Conservation (phyloP, 768 basidiomycete species). For the Peribolospora baueri region DNA sequence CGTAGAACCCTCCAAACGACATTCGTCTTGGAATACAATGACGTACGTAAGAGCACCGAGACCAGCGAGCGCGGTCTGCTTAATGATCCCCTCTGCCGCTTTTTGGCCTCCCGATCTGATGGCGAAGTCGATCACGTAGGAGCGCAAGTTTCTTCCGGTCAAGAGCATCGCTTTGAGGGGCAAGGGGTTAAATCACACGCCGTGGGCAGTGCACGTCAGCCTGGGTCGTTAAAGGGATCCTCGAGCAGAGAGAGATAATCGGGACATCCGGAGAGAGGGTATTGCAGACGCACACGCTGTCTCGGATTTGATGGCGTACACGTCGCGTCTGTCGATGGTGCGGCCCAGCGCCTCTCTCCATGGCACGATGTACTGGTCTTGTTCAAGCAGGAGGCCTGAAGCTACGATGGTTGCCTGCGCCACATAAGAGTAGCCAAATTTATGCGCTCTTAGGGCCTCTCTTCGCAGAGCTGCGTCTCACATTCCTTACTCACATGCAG, state of each 20-base stretch:
- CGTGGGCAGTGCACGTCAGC: background rate
- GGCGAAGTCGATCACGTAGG: conserved; percentile 5
- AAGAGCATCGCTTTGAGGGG: conserved; percentile 15
- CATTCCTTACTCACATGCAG: conserved; percentile 1
- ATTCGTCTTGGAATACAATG: background rate
- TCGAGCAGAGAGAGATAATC: conserved; percentile 1
- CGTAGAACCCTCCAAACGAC: background rate
- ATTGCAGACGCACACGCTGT: conserved; percentile 16
- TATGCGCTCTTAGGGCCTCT: background rate
- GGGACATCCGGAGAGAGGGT: conserved; percentile 6
- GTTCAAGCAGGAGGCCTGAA: conserved; percentile 22
- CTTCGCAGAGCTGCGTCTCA: background rate
- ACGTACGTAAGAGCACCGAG: conserved; percentile 19
- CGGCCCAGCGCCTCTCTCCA: conserved; percentile 10
- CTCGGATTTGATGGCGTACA: conserved; percentile 22
- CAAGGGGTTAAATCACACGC: background rate
- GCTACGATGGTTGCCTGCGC: conserved; percentile 21
- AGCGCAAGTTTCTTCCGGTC: conserved; percentile 10
- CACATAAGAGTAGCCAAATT: background rate
- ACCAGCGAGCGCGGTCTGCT: conserved; percentile 23
- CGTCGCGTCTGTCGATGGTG: conserved; percentile 18
- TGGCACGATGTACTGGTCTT: conserved; percentile 20
- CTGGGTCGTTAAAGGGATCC: too few species aligned
- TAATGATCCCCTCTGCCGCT: conserved; percentile 21
- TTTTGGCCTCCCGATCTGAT: conserved; percentile 17